Evolutionary conservation across 352 stramenopile species (phyloP).

Genomic region (Globisporangium nodosum): DNA sequence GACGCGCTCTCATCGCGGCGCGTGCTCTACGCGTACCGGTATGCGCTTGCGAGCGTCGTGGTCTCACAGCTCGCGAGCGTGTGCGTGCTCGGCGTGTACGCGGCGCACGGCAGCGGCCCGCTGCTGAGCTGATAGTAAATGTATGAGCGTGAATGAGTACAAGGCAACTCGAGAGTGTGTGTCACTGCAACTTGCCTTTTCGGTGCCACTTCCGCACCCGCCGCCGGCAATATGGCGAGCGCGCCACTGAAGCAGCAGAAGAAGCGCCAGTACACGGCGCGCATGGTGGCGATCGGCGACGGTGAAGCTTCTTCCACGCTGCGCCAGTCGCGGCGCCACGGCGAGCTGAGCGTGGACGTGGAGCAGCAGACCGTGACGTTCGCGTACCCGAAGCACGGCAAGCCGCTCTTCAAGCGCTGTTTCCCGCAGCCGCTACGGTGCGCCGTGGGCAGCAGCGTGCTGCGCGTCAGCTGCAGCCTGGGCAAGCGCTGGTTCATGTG

Average conservation of each 20-base stretch:
- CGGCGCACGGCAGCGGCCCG: slow-evolving; percentile 29
- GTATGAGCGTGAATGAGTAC: neutral
- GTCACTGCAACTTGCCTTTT: slow-evolving; percentile 1
- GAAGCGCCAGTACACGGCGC: slow-evolving; percentile 9
- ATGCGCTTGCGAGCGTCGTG: slow-evolving; percentile 38
- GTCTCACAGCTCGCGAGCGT: slow-evolving; percentile 49
- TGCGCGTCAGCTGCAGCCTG: slow-evolving; percentile 43
- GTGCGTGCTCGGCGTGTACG: slow-evolving; percentile 49
- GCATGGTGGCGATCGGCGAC: slow-evolving; percentile 6
- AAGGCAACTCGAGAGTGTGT: neutral
- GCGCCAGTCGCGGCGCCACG: slow-evolving; percentile 31
- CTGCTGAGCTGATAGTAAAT: slow-evolving; percentile 19
- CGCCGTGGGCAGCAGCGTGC: slow-evolving; percentile 28
- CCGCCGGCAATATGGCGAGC: neutral
- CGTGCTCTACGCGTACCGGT: slow-evolving; percentile 48
- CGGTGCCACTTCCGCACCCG: slow-evolving; percentile 1
- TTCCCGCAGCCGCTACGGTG: slow-evolving; percentile 54
- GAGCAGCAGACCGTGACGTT: slow-evolving; percentile 31
- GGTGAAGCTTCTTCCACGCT: slow-evolving; percentile 11
- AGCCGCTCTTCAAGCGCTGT: slow-evolving; percentile 31
- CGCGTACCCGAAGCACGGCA: slow-evolving; percentile 32
- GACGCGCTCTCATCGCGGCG: slow-evolving; percentile 38
- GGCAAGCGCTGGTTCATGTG: slow-evolving; percentile 40
- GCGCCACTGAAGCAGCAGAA: neutral
- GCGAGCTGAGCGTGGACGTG: slow-evolving; percentile 27